Base-by-base conservation (phyloP, 1,139 yeast species). In the Waltiozyma sp. region DNA sequence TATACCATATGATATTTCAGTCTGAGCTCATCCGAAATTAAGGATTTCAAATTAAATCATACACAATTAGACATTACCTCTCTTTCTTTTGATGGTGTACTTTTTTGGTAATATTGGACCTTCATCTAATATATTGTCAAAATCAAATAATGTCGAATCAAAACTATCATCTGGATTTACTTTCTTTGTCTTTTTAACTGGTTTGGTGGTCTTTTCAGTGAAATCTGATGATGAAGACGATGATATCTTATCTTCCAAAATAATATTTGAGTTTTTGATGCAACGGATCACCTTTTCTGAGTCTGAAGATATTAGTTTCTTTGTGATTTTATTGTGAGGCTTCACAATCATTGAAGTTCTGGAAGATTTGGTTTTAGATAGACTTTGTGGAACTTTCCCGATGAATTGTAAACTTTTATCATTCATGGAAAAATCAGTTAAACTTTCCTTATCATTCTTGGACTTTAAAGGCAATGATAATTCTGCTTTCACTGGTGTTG, bases 81-180 rank as follows among this genome's bases (percentile, higher is more conserved):
- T 53, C 47, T 50, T 54, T 37, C 51, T 47, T 26, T 52, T 53
- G 23, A 50, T 26, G n/a, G 13, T 53, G 38, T 54, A 53, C 39
- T 51, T 45, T 42, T 48, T 52, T 28, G 57, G 52, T 13, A 47
- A n/a, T n/a, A 38, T 36, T 21, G 52, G 46, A 2, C 38, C n/a
- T 3, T 41, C 40, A 6, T 46, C 43, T 4, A 40, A 37, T 14
- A 41, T 34, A 4, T 43, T 35, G 24, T 52, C 52, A 23, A 54
- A 47, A 6, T 45, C 49, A 41, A 47, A 33, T 15, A 26, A 26
- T 11, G 31, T 11, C 10, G 31, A 14, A 16, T 47, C 51, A 38
- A 49, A 48, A 28, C 43, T 43, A 40, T 48, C 39, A 24, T 37
- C 37, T 6, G 47, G 46, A 21, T 49, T 49, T 8, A 48, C 26